phyloP scores from a whole-genome alignment of 306 rosid genomes.

The Dalbergia cultrata region DNA sequence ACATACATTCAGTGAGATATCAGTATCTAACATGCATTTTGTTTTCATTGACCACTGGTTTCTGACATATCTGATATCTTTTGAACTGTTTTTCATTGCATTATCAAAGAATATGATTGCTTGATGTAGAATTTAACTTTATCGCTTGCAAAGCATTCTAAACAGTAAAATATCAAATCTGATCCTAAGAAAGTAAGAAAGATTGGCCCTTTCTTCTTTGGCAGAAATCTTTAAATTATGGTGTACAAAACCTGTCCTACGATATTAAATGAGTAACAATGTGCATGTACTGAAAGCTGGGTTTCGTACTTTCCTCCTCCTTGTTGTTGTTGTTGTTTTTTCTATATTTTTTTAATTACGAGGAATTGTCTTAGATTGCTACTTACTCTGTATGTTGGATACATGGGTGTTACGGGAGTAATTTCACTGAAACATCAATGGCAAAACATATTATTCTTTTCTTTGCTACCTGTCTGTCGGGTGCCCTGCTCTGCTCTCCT shows the following conservation, averaged over 20 bases:
- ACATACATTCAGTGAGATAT: no score
- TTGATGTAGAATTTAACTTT: not conserved
- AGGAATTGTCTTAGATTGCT: not conserved
- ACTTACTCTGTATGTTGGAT: not conserved
- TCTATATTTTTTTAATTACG: not conserved
- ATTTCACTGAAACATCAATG: not conserved
- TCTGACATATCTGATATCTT: not conserved
- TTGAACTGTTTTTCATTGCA: not conserved
- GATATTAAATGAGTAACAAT: not conserved
- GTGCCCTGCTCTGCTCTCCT: not conserved
- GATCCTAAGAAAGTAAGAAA: not conserved
- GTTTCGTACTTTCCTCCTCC: no score
- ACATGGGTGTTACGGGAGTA: not conserved
- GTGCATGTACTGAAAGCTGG: not conserved
- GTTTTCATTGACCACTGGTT: slow-evolving; percentile 12
- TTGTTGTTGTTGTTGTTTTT: not conserved
- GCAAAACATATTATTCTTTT: slow-evolving; percentile 13
- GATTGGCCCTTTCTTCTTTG: not conserved
- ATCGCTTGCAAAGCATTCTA: not conserved
- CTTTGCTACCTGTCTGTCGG: not conserved
- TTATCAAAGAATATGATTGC: not conserved
- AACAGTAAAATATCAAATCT: not conserved
- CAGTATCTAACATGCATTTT: not conserved
- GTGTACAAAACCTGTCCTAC: not conserved
- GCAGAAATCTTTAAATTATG: not conserved